Conservation (phyloP, 2,329 filamentous ascomycete species). For the Neoarthrinium moseri region DNA sequence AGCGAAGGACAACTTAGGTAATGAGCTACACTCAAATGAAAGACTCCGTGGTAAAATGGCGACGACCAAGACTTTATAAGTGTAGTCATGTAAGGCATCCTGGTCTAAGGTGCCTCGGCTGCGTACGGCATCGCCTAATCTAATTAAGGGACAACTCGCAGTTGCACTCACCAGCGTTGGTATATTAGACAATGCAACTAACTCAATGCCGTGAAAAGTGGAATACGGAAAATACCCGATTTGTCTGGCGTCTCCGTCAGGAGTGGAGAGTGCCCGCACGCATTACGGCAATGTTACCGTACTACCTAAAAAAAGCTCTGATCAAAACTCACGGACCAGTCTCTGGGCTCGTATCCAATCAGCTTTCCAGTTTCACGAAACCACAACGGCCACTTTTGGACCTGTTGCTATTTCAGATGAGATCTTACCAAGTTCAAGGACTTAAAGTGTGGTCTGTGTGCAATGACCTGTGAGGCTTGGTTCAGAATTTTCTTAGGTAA, state of each 20-base stretch:
- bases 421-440: no score
- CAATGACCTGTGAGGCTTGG: no score
- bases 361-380: no score
- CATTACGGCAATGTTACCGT: neutral
- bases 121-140: neutral
- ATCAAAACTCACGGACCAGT: no score
- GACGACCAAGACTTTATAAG: neutral
- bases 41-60: neutral
- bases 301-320: no score
- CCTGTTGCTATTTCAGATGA: no score
- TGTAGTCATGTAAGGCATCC: neutral
- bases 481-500: neutral
- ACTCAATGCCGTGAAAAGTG: neutral
- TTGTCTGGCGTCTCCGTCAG: neutral
- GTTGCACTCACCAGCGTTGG: neutral
- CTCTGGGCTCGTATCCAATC: no score
- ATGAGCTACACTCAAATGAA: neutral
- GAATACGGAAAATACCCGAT: conserved; percentile 1
- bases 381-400: no score
- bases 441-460: no score
- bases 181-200: neutral
- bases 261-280: neutral
- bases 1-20: neutral
- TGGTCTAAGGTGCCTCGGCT: neutral
- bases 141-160: neutral